Base-by-base conservation (phyloP, 108 stramenopile genomes). In the Conticribra weissflogii region DNA sequence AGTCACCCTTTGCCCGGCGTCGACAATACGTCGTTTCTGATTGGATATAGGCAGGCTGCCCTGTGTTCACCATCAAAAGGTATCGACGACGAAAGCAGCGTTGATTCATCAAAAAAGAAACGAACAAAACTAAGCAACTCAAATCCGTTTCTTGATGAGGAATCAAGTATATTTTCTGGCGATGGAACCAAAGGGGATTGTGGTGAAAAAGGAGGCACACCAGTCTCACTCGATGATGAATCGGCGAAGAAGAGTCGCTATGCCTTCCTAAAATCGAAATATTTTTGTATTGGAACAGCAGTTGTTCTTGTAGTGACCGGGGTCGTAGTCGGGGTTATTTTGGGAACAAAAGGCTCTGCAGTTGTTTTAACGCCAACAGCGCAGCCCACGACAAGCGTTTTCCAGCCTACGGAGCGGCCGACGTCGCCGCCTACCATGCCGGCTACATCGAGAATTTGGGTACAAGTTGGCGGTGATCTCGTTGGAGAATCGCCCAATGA, bases 381-480 rank as follows among this genome's bases (percentile, higher is more conserved):
- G 12, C 36, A 41, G 12, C 36, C 36, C 12, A 9, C 36, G 8
- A 41, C 5, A 9, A 12, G 36, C 36, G 36, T 9, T 9, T 41
- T 41, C 36, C 5, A 5, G 5, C 36, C 36, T 41, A 41, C 36
- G 8, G 8, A 41, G 8, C 36, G 36, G 5, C 36, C 36, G 36
- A 41, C 36, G 12, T 41, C 36, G 8, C 12, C 36, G 12, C 36
- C 36, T 9, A 41, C 36, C 36, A 41, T 12, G 12, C 5, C 5
- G 12, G 36, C 36, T 12, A 41, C 36, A 9, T 12, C 12, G 36
- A 41, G 12, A 12, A 41, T 9, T 44, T 74, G 76, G 72, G 36
- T 52, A 17, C 53, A 74, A 48, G 59, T 84, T 46, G 83, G 79
- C 14, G 68, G 31, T 17, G 58, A 79, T 51, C 44, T 83, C 14